Evolutionary conservation across 164 flowering plant species (phyloP), one percentile per base, ranked within the genome.

Genomic region (Vitis labrusca): DNA sequence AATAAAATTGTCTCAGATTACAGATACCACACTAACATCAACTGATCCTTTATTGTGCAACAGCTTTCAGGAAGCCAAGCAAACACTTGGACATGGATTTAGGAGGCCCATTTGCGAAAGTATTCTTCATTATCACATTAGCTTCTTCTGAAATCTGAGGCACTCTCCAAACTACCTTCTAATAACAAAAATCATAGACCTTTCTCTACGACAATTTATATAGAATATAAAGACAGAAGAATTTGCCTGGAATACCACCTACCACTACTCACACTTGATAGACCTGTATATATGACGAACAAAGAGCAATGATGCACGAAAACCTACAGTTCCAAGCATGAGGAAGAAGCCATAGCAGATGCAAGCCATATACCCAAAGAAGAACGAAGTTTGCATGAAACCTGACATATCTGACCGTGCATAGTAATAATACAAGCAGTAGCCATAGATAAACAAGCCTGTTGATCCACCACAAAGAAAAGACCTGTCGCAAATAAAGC

Each of bases 311-410:
- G 83, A 67, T 6, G 81, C 81, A 30, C 81, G 76, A 70, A 80
- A 80, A 44, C 83, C 83, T 2, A 80, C 77, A 0, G 70, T 65
- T 11, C 83, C 83, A 44, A 80, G 81, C 83, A 80, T 80, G 50
- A 80, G 81, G 63, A 80, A 80, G 79, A 80, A 77, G 19, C 83
- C 83, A 64, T 74, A 80, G 79, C 83, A 80, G 19, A 80, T 76
- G 78, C 83, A 80, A 16, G 83, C 83, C 83, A 80, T 80, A 74
- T 80, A 80, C 2, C 81, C 81, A 52, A 80, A 80, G 80, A 80
- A 80, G 66, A 77, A 80, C 10, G 83, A 80, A 54, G 83, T 80
- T 55, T 80, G 81, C 81, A 80, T 80, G 59, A 80, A 77, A 15
- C 83, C 83, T 7, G 78, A 64, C 83, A 80, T 80, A 48, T 80